These are phyloP conservation scores for Amanita polypyramis DNA, from an alignment of 768 basidiomycete species.

Conservation along the genomic window DNA sequence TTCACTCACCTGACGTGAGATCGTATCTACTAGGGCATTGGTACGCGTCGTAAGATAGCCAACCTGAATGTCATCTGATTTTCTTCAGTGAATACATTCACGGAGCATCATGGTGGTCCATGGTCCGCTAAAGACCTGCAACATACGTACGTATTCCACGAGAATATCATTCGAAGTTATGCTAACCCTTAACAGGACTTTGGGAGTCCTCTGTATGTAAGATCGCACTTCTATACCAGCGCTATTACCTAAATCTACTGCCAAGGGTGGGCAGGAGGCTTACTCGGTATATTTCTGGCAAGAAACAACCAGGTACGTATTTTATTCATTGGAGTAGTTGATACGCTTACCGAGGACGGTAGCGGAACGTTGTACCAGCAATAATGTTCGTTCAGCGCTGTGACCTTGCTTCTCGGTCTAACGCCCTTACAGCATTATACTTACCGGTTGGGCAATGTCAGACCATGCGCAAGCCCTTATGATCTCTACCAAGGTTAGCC, in stretches of 20 bases:
- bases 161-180: background rate
- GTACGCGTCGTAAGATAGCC: conserved; percentile 22
- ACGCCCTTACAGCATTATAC: conserved; percentile 46
- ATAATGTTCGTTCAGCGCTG: conserved; percentile 46
- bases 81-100: conserved; percentile 75
- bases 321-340: background rate
- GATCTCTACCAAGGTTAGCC: conserved; percentile 66
- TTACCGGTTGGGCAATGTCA: conserved; percentile 94
- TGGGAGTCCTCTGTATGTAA: conserved; percentile 61
- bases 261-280: conserved; percentile 85
- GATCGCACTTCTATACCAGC: background rate
- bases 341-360: conserved; percentile 4
- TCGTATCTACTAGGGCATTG: conserved; percentile 35
- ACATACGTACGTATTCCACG: conserved; percentile 58
- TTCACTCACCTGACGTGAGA: background rate
- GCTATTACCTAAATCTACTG: conserved; percentile 6
- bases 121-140: conserved; percentile 96
- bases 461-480: conserved; percentile 78
- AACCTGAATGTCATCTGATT: background rate
- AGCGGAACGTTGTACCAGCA: conserved; percentile 75
- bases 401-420: background rate
- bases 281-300: conserved; percentile 77
- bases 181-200: conserved; percentile 32
- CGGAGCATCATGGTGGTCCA: conserved; percentile 68
- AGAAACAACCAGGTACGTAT: conserved; percentile 59